These are phyloP conservation scores for Colletotrichum magnum DNA, from an alignment of 2,329 filamentous ascomycete species.

Conservation along the genomic window DNA sequence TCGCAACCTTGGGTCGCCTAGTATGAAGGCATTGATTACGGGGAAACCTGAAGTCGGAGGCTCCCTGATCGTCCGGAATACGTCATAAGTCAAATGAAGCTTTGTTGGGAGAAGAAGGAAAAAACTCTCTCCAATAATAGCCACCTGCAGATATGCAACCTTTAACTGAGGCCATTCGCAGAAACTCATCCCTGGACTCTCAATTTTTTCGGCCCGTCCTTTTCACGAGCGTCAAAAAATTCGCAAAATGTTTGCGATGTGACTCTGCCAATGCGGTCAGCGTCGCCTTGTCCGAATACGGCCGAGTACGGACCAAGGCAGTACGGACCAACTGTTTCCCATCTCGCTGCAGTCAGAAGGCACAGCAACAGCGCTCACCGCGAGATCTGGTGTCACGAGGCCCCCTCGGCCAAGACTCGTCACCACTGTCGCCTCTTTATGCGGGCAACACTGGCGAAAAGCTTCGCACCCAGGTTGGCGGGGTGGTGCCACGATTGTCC, in stretches of 20 bases:
- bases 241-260: conserved; percentile 3
- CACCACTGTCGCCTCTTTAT: conserved; percentile 2
- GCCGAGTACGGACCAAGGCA: conserved; percentile 16
- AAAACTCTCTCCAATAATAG: conserved; percentile 26
- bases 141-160: not conserved
- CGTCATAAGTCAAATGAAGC: conserved; percentile 25
- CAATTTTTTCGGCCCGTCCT: not conserved
- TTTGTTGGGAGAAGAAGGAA: conserved; percentile 3
- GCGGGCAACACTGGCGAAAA: not conserved
- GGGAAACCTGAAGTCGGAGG: conserved; percentile 15
- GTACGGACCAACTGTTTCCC: conserved; percentile 19
- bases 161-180: conserved; percentile 24
- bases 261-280: conserved; percentile 31
- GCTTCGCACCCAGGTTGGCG: not conserved
- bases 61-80: conserved; percentile 20
- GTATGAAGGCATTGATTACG: conserved; percentile 21
- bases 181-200: conserved; percentile 3
- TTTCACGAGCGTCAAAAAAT: conserved; percentile 3
- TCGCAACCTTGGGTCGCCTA: conserved; percentile 12
- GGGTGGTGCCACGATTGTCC: conserved; percentile 30
- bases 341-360: conserved; percentile 21
- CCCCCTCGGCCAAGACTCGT: not conserved
- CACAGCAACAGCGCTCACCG: conserved; percentile 25
- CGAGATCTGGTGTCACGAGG: conserved; percentile 32
- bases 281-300: conserved; percentile 15